Conservation (phyloP, 768 basidiomycete genomes). For the Boletus rex-veris region DNA sequence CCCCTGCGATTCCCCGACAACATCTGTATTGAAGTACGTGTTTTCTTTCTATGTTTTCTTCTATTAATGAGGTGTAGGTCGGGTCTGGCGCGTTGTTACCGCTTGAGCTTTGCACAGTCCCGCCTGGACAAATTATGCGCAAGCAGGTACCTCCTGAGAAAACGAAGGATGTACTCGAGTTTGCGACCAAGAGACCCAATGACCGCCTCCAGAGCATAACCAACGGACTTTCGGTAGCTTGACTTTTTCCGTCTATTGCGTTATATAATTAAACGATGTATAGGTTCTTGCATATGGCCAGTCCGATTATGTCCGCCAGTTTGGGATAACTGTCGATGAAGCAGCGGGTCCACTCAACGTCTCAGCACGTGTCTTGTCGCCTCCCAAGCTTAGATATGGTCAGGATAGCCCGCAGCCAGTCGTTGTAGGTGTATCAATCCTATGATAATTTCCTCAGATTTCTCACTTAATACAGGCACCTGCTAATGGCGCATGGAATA, state of each 20-base stretch:
- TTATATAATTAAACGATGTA: background rate
- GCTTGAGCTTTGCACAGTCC: conserved; percentile 61
- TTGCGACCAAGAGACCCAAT: conserved; percentile 60
- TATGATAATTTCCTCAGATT: background rate
- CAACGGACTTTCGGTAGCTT: conserved; percentile 49
- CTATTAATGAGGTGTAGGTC: conserved; percentile 41
- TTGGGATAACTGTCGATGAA: conserved; percentile 62
- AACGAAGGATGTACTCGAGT: conserved; percentile 57
- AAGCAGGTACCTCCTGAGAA: conserved; percentile 69
- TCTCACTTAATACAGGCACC: conserved; percentile 43
- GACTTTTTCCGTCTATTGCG: background rate
- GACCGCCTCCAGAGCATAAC: conserved; percentile 56
- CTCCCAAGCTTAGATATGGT: conserved; percentile 69
- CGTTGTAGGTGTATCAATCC: conserved; percentile 42
- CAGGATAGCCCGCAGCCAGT: conserved; percentile 49
- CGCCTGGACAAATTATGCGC: conserved; percentile 64
- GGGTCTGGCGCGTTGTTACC: conserved; percentile 61
- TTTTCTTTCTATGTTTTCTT: conserved; percentile 9
- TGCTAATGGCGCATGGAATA: conserved; percentile 73
- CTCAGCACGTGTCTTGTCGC: conserved; percentile 57
- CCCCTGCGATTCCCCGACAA: conserved; percentile 58
- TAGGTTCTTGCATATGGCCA: conserved; percentile 67
- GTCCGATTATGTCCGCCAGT: conserved; percentile 70
- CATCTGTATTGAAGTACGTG: conserved; percentile 63
- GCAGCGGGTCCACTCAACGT: conserved; percentile 51